Conservation (phyloP, 2,329 filamentous ascomycete species). For the Xylariales sp. region DNA sequence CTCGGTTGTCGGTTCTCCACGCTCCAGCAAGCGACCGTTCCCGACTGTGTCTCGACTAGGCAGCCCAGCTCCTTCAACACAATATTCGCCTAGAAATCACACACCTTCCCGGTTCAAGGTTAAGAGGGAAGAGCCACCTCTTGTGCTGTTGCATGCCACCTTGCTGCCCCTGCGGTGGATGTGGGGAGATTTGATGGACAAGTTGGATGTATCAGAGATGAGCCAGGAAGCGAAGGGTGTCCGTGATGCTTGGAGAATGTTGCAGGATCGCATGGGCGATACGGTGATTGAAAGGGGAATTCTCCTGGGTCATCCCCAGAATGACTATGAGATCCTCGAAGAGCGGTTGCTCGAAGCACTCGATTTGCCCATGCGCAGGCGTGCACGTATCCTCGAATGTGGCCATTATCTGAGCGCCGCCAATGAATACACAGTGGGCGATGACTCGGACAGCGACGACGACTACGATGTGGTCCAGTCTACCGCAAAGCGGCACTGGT, state of each 20-base stretch:
- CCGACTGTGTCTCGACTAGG: slow-evolving; percentile 52
- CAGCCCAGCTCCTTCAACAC: slow-evolving; percentile 47
- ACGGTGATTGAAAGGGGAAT: slow-evolving; percentile 71
- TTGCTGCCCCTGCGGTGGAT: slow-evolving; percentile 65
- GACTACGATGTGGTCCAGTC: slow-evolving; percentile 33
- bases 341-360: slow-evolving; percentile 72
- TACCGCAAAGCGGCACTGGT: slow-evolving; percentile 47
- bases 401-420: slow-evolving; percentile 69
- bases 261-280: slow-evolving; percentile 68
- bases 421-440: slow-evolving; percentile 39
- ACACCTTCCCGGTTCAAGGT: slow-evolving; percentile 54
- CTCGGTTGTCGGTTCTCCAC: slow-evolving; percentile 42
- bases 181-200: slow-evolving; percentile 54
- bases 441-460: slow-evolving; percentile 43
- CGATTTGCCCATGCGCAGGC: slow-evolving; percentile 59
- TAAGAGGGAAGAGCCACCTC: slow-evolving; percentile 55
- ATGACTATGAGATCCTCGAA: slow-evolving; percentile 76
- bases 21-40: slow-evolving; percentile 45
- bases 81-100: slow-evolving; percentile 49
- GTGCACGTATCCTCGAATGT: slow-evolving; percentile 69
- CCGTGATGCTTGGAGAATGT: slow-evolving; percentile 60
- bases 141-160: slow-evolving; percentile 75
- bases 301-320: slow-evolving; percentile 71
- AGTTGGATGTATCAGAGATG: slow-evolving; percentile 24
- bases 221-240: slow-evolving; percentile 41